These are phyloP conservation scores for Hyaloscypha bicolor DNA, from an alignment of 495 filamentous ascomycete genomes.

Conservation along the genomic window DNA sequence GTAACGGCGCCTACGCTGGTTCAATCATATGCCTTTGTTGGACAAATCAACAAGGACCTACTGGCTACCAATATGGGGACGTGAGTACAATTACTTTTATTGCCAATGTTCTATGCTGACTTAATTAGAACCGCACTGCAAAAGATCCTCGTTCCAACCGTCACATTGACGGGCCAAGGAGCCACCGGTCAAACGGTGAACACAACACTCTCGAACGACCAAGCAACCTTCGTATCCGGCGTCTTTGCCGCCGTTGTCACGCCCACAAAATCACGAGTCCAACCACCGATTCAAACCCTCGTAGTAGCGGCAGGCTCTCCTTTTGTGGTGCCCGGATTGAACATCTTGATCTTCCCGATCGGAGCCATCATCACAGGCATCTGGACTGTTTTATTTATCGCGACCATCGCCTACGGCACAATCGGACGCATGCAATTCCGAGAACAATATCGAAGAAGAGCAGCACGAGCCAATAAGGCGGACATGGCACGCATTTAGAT, in stretches of 20 bases:
- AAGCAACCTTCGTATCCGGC: constrained; percentile 70
- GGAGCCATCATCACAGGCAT: constrained; percentile 65
- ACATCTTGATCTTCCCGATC: constrained; percentile 67
- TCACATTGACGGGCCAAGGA: constrained; percentile 58
- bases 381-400: constrained; percentile 59
- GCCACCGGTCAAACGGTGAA: constrained; percentile 46
- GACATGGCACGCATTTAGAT: constrained; percentile 30
- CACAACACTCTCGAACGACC: constrained; percentile 64
- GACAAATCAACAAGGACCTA: constrained; percentile 49
- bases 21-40: constrained; percentile 55
- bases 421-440: constrained; percentile 64
- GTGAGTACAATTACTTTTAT: constrained; percentile 16
- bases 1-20: constrained; percentile 37
- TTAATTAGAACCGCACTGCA: constrained; percentile 53
- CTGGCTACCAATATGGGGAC: constrained; percentile 36
- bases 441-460: constrained; percentile 58
- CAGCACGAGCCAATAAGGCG: constrained; percentile 45
- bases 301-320: constrained; percentile 37
- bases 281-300: constrained; percentile 35
- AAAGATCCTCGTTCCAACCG: constrained; percentile 61
- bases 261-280: constrained; percentile 43
- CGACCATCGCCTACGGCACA: constrained; percentile 62
- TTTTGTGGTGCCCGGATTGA: constrained; percentile 68
- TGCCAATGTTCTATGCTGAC: constrained; percentile 12
- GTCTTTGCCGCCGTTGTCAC: constrained; percentile 48